Evolutionary conservation across 2,329 filamentous ascomycete species (phyloP), one percentile per base, ranked within the genome.

Genomic region (Pseudogymnoascus pannorum): DNA sequence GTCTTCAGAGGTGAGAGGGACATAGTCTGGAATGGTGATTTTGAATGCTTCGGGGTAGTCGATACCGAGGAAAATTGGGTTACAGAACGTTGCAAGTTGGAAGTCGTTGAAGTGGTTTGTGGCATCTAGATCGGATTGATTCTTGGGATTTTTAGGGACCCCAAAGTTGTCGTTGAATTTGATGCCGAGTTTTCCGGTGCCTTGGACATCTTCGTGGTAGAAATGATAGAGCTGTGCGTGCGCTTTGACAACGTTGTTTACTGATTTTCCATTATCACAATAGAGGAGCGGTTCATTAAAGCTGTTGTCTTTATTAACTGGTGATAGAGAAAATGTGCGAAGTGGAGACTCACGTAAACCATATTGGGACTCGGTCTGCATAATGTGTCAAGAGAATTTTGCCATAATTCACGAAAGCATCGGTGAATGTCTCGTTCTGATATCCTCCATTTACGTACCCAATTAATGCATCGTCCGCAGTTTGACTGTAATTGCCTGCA

Each of bases 151-250:
- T 0, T 72, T 73, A 0, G 81, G 78, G 2, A 82, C 75, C 4
- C 75, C 80, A 61, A 82, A 81, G 66, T 81, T 81, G 66, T 70
- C 68, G 4, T 68, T 67, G 3, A 60, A 70, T 68, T 62, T 63
- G n/a, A 24, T 59, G 58, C 11, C 36, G 22, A 54, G 36, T 33
- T 77, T 76, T 0, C 80, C 81, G 0, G 71, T 75, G 22, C 79
- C 81, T 2, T 77, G 74, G 31, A 85, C 73, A 20, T 80, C 77
- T 6, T 83, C 77, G 51, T 79, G 77, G 69, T 85, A 84, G 70
- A 79, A 84, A 67, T 78, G 76, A 42, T 77, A 79, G 0, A 81
- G 73, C 20, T 76, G 72, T 0, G 79, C 79, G 61, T 83, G 80
- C 0, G 80, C 73, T 61, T 78, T 78, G 64, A 81, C 65, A 9